Conservation (phyloP, 495 filamentous ascomycete genomes). For the Parathielavia appendiculata region DNA sequence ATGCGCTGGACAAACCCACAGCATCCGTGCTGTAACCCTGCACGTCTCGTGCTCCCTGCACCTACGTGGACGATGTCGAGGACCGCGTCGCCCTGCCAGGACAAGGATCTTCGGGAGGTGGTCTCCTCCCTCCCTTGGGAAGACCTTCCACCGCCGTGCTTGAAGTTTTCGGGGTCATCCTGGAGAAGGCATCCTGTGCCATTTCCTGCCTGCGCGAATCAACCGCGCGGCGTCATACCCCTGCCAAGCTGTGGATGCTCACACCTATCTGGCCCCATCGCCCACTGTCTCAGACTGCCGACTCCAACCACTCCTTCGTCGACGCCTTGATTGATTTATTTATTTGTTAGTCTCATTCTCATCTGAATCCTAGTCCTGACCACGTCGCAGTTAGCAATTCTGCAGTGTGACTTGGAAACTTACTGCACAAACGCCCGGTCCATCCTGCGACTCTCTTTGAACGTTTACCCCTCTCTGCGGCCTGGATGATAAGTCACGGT, state of each 20-base stretch:
- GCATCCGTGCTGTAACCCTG: constrained; percentile 20
- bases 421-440: too few species aligned
- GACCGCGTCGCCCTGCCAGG: not conserved
- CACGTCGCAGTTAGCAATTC: not conserved
- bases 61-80: constrained; percentile 3
- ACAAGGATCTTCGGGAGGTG: not conserved
- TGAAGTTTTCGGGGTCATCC: too few species aligned
- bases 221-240: not conserved
- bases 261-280: constrained; percentile 7
- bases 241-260: constrained; percentile 18
- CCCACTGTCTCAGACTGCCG: constrained; percentile 22
- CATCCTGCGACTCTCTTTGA: not conserved
- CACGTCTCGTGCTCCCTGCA: constrained; percentile 25
- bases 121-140: not conserved
- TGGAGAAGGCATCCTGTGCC: too few species aligned
- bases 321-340: not conserved
- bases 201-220: not conserved
- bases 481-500: constrained; percentile 12
- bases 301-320: constrained; percentile 7
- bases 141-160: not conserved
- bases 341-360: too few species aligned
- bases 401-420: not conserved
- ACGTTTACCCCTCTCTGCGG: not conserved
- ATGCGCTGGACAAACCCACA: constrained; percentile 19
- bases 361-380: not conserved